phyloP scores from a whole-genome alignment of 345 rosid genomes.

The Bruguiera parviflora region DNA sequence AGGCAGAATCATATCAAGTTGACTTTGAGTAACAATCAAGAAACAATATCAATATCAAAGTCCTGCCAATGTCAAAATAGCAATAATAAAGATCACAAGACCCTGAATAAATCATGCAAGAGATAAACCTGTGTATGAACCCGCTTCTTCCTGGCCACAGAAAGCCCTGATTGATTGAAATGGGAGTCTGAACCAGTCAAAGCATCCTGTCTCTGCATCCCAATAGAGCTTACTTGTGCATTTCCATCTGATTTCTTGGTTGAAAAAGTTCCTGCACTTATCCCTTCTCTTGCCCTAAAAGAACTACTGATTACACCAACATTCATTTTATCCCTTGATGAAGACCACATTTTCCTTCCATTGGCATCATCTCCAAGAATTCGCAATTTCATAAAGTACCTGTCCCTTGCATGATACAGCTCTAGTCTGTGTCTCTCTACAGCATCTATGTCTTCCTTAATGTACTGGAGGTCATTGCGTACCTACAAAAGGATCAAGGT shows the following conservation, averaged over 20 bases:
- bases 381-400: conserved; percentile 68
- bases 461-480: conserved; percentile 76
- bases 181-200: conserved; percentile 70
- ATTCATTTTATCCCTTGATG: conserved; percentile 49
- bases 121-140: conserved; percentile 80
- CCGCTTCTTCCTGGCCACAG: conserved; percentile 80
- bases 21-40: not conserved
- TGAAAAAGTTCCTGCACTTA: conserved; percentile 47
- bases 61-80: not conserved
- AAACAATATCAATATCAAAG: not conserved
- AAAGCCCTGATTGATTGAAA: conserved; percentile 62
- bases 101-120: not conserved
- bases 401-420: conserved; percentile 72
- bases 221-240: conserved; percentile 63
- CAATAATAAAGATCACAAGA: not conserved
- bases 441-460: conserved; percentile 83
- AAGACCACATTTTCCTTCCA: conserved; percentile 59
- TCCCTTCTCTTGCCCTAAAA: conserved; percentile 56
- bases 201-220: conserved; percentile 65
- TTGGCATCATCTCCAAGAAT: conserved; percentile 81
- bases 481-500: conserved; percentile 43
- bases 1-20: not conserved
- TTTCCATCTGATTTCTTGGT: conserved; percentile 66
- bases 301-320: conserved; percentile 52
- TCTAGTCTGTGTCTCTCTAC: conserved; percentile 90